These are phyloP conservation scores for Cystofilobasidium bisporidii DNA, from an alignment of 768 basidiomycete species.

Conservation along the genomic window DNA sequence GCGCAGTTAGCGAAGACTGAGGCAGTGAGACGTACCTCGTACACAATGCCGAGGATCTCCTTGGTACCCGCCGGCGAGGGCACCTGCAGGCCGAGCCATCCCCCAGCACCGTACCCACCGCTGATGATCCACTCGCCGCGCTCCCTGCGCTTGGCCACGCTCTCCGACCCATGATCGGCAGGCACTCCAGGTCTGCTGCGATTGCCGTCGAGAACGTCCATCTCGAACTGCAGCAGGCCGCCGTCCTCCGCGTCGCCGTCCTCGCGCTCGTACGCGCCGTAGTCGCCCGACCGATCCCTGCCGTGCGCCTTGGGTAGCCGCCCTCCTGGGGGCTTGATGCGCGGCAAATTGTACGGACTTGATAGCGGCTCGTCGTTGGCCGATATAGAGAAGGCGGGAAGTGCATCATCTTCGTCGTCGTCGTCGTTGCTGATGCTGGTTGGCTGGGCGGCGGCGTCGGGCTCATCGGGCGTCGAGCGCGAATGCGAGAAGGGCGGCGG, in stretches of 20 bases:
- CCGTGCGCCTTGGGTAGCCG: neutral
- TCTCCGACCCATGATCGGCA: no score
- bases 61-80: slow-evolving; percentile 16
- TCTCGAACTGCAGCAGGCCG: slow-evolving; percentile 18
- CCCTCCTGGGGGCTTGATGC: neutral
- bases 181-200: no score
- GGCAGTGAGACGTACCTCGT: slow-evolving; percentile 33
- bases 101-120: neutral
- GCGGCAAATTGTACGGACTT: neutral
- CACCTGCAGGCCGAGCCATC: slow-evolving; percentile 8
- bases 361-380: neutral
- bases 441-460: neutral
- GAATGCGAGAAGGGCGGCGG: slow-evolving; percentile 8
- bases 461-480: neutral
- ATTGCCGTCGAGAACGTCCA: slow-evolving; percentile 19
- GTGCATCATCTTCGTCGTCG: neutral
- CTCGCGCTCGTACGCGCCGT: slow-evolving; percentile 10
- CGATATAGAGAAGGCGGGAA: neutral
- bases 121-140: slow-evolving; percentile 18
- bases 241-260: slow-evolving; percentile 4
- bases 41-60: slow-evolving; percentile 34
- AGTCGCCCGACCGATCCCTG: neutral
- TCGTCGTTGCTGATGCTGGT: neutral
- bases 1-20: no score
- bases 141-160: neutral